Evolutionary conservation across 208 protist species (phyloP).

Genomic region (Trichomonas tenax): DNA sequence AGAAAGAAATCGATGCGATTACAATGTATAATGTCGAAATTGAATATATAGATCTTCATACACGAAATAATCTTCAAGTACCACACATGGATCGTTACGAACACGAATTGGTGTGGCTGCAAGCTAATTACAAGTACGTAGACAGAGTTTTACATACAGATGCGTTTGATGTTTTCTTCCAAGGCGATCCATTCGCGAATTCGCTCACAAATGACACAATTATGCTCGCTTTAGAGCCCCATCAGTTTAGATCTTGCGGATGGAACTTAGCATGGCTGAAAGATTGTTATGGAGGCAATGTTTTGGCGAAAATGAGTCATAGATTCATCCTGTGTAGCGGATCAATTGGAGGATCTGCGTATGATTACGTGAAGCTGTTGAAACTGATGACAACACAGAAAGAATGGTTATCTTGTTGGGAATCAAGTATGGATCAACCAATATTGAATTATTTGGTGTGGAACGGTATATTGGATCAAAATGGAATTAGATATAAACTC

Average conservation of each 20-base stretch:
- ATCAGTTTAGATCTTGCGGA: not conserved
- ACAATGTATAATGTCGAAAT: not conserved
- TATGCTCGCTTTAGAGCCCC: not conserved
- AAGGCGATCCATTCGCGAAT: not conserved
- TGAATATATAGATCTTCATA: not conserved
- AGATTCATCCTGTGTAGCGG: not conserved
- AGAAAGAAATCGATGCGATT: not conserved
- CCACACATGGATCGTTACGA: not conserved
- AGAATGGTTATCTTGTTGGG: not conserved
- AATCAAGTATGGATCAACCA: not conserved
- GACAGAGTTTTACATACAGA: not conserved
- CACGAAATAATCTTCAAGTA: not conserved
- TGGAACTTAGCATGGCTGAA: not conserved
- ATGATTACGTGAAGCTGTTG: not conserved
- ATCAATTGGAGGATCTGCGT: not conserved
- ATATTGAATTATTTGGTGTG: not conserved
- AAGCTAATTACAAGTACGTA: not conserved
- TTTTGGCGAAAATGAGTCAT: not conserved
- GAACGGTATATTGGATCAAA: not conserved
- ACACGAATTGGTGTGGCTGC: not conserved
- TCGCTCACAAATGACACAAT: not conserved
- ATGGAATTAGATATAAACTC: not conserved
- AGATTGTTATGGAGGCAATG: not conserved
- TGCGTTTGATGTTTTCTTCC: constrained; percentile 10
- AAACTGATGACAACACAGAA: not conserved